phyloP scores from a whole-genome alignment of 139 green algal genomes.

The Bryopsis sp. region DNA sequence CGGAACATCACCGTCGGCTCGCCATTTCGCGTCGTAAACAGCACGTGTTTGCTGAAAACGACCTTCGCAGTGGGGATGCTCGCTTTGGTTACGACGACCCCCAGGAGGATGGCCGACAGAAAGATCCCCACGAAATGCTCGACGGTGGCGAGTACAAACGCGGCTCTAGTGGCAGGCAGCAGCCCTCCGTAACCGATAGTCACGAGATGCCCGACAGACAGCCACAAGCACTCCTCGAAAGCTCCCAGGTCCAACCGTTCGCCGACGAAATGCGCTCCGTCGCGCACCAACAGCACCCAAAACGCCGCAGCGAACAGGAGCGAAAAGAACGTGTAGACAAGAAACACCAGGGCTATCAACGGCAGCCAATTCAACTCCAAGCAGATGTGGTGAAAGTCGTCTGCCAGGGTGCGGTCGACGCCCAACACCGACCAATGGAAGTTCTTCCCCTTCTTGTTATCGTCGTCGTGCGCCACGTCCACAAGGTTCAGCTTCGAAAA shows the following conservation, averaged over 20 bases:
- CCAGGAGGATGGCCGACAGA: conserved; percentile 24
- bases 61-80: conserved; percentile 22
- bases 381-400: conserved; percentile 20
- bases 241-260: neutral
- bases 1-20: conserved; percentile 25
- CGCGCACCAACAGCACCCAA: neutral
- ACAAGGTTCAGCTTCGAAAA: no score
- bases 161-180: conserved; percentile 11
- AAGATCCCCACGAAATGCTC: conserved; percentile 27
- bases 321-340: conserved; percentile 6
- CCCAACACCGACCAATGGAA: conserved; percentile 13
- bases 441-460: neutral
- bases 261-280: neutral
- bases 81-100: conserved; percentile 25
- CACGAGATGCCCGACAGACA: conserved; percentile 15
- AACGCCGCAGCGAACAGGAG: conserved; percentile 6
- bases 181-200: conserved; percentile 21
- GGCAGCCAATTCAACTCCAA: neutral
- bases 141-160: conserved; percentile 9
- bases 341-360: neutral
- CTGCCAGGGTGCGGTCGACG: conserved; percentile 10
- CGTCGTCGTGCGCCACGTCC: no score
- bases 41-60: conserved; percentile 21
- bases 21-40: conserved; percentile 24
- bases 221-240: conserved; percentile 21